These are phyloP conservation scores for Cucumis cinereus DNA, from an alignment of 306 rosid genomes.

Conservation along the genomic window DNA sequence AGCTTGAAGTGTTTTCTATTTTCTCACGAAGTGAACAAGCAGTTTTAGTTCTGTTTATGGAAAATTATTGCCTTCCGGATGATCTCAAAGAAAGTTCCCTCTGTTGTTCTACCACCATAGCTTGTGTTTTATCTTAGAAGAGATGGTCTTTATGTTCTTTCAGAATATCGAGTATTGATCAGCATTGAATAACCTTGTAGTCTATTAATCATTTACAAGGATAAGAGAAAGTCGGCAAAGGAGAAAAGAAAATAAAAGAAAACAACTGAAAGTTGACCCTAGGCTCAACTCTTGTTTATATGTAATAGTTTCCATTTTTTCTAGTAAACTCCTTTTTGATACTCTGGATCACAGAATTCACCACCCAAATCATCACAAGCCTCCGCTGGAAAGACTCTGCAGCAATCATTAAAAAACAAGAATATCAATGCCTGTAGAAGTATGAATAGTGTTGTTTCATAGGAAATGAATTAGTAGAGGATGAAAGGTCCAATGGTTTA, in stretches of 20 bases:
- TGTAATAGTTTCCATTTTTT: constrained; percentile 6
- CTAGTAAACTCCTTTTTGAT: constrained; percentile 59
- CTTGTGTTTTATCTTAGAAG: not conserved
- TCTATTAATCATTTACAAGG: not conserved
- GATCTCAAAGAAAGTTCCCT: not conserved
- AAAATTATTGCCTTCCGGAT: not conserved
- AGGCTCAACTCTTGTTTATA: not conserved
- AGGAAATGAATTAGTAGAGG: not conserved
- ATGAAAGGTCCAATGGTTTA: not conserved
- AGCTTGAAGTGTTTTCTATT: not conserved
- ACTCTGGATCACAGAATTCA: constrained; percentile 56
- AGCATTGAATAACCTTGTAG: not conserved
- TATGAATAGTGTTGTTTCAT: not conserved
- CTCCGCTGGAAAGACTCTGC: constrained; percentile 70
- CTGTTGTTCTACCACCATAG: not conserved
- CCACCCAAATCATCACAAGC: constrained; percentile 99
- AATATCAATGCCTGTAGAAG: not conserved
- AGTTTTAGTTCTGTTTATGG: not conserved
- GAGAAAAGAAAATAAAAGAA: not conserved
- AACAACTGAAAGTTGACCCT: not conserved
- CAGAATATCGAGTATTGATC: not conserved
- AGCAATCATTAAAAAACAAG: not conserved
- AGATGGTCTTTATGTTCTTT: not conserved
- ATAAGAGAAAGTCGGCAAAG: not conserved
- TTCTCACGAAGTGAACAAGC: not conserved